Evolutionary conservation across 176 grass and related monocot species (phyloP), one percentile per base, ranked within the genome.

Genomic region (Bothriochloa decipiens): DNA sequence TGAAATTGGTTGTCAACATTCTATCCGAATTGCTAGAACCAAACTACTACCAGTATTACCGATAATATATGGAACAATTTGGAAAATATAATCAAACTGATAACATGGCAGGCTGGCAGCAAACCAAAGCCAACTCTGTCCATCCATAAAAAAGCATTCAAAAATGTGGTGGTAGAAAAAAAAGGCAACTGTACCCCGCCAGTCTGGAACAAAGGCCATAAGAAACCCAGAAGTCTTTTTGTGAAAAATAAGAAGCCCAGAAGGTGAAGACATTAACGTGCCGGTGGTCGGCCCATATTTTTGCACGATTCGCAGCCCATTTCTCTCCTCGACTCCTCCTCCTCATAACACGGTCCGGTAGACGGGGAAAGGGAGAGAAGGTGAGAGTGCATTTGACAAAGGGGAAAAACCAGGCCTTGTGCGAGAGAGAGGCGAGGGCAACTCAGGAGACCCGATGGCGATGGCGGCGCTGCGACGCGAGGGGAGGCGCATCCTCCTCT

Each of bases 381-480:
- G 43, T 6, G 43, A 8, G 7, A 74, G 71, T 18, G 72, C 0
- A 15, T 11, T 8, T 2, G 25, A 52, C 25, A 32, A 50, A 6
- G 12, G 3, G 17, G 7, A n/a, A 26, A 50, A 74, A 32, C 6
- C 26, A 32, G 27, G 32, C n/a, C 28, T 32, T 32, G 62, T 49
- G 52, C 70, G 40, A 23, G 49, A 74, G 82, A 74, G 64, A 50
- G 45, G n/a, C 52, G 79, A 50, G 16, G 12, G 40, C 29, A 79
- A 18, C 41, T 32, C 14, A 27, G 71, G 70, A 42, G 70, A 33
- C 8, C 23, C 60, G 80, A 94, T 94, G 95, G 92, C 92, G 91
- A 90, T 93, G 90, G 86, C 95, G 55, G 90, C 84, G 52, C 20
- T 94, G 75, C 75, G 92, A 84, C 75, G 88, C 63, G 90, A 92